These are phyloP conservation scores for Solanum tarapatanum DNA, from an alignment of 257 asterid genomes.

Conservation along the genomic window DNA sequence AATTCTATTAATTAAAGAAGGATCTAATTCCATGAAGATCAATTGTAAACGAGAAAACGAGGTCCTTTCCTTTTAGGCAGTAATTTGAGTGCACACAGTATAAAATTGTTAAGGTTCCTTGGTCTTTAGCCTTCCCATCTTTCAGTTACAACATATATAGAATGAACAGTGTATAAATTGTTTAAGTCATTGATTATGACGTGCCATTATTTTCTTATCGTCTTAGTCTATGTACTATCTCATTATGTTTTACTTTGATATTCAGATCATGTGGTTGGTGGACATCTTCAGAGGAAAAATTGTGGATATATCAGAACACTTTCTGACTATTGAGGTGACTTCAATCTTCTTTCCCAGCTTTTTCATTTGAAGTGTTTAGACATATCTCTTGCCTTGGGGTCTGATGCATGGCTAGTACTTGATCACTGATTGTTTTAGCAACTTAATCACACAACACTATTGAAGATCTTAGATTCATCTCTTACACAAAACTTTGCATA, in stretches of 20 bases:
- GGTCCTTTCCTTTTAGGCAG: background rate
- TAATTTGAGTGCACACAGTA: background rate
- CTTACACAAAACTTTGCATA: background rate
- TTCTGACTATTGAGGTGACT: conserved; percentile 65
- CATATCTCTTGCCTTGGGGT: conserved; percentile 1
- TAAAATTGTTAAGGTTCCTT: background rate
- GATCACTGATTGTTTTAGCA: background rate
- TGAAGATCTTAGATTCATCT: background rate
- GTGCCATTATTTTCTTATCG: background rate
- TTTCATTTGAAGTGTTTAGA: conserved; percentile 5
- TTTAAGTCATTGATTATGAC: background rate
- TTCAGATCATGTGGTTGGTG: conserved; percentile 72
- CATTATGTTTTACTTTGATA: conserved; percentile 10
- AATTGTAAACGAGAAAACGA: background rate
- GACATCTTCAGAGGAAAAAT: conserved; percentile 69
- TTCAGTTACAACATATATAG: background rate
- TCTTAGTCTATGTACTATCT: background rate
- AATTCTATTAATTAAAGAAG: background rate
- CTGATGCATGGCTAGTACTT: background rate
- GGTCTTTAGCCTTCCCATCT: background rate
- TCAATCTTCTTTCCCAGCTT: conserved; percentile 1
- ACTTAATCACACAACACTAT: background rate
- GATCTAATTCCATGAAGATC: background rate
- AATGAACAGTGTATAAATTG: background rate
- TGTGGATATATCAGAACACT: conserved; percentile 72